Base-by-base conservation (phyloP, 768 basidiomycete species). In the Leccinum fibrillosum region DNA sequence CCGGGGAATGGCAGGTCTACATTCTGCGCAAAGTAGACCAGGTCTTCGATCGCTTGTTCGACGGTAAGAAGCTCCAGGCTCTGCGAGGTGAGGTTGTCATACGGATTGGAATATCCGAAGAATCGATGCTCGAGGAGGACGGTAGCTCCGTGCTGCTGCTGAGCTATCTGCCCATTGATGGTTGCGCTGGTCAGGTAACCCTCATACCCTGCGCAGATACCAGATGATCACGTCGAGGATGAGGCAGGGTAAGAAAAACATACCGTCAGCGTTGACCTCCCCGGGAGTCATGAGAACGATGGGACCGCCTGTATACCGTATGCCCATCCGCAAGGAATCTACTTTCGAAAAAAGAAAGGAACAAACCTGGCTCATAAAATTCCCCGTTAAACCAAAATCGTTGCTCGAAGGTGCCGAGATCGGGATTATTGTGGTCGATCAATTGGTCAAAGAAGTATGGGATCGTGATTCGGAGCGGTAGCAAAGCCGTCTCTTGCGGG, bases 91-190 rank as follows among this genome's bases (percentile, higher is more conserved):
- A 90, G 78, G 67, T 89, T 78, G n/a, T 79, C 74, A 52, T 77
- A 79, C 5, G 89, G 89, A 66, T 89, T 91, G 56, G 88, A 90
- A 21, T 81, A 72, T 13, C 89, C 89, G 60, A 84, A 90, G 76
- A 86, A 91, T 17, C 89, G 80, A 66, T 90, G 89, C 64, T 90
- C 88, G 23, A 89, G 60, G 26, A 89, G 74, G 60, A 90, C 76
- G 5, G 82, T 79, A 15, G 82, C 82, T 23, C 84, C 88, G 32
- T 80, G 81, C 57, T 87, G 77, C 67, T 85, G 82, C 66, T 87
- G 83, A 11, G 86, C 84, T 57, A 88, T 82, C 52, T 78, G 75
- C 13, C 88, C 88, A 59, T 79, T 84, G 62, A 90, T 80, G 5
- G 84, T 86, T 10, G 34, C 55, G 65, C 89, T 89, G n/a, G 85